Conservation (phyloP, 441 rosid genomes). For the Croton laevigatus region DNA sequence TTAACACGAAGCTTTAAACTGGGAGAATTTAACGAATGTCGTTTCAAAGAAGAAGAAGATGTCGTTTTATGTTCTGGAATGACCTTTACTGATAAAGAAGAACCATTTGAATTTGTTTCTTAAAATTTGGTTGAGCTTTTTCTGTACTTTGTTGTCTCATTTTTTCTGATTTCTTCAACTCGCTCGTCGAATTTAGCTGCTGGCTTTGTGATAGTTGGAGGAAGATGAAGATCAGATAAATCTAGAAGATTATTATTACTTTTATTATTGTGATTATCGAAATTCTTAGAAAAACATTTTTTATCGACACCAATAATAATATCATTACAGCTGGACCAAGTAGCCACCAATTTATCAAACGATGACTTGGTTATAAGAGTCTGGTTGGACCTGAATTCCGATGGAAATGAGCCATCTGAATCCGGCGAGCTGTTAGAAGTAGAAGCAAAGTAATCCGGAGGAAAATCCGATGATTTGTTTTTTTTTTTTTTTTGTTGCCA, state of each 20-base stretch:
- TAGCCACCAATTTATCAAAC: constrained; percentile 35
- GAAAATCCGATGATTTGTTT: constrained; percentile 33
- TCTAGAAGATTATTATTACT: not conserved
- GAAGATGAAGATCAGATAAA: constrained; percentile 43
- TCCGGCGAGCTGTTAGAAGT: constrained; percentile 37
- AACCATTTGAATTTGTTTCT: constrained; percentile 17
- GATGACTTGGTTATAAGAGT: constrained; percentile 40
- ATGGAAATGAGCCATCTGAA: constrained; percentile 33
- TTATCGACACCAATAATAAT: constrained; percentile 28
- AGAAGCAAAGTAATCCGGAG: constrained; percentile 28
- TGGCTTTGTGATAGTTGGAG: constrained; percentile 58
- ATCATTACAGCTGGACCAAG: constrained; percentile 31
- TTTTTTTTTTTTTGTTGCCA: no score
- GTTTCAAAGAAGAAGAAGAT: constrained; percentile 18
- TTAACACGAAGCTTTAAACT: constrained; percentile 58
- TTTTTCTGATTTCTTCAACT: constrained; percentile 19
- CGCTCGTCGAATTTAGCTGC: constrained; percentile 17
- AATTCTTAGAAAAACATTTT: constrained; percentile 19
- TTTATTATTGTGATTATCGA: constrained; percentile 13
- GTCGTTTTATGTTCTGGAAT: constrained; percentile 22
- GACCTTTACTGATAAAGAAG: constrained; percentile 25
- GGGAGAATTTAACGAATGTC: constrained; percentile 41
- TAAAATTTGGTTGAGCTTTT: constrained; percentile 22
- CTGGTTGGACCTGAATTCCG: constrained; percentile 53
- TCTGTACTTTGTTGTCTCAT: constrained; percentile 20